Base-by-base conservation (phyloP, 1,284 basidiomycete species). In the Meripilus lineatus region DNA sequence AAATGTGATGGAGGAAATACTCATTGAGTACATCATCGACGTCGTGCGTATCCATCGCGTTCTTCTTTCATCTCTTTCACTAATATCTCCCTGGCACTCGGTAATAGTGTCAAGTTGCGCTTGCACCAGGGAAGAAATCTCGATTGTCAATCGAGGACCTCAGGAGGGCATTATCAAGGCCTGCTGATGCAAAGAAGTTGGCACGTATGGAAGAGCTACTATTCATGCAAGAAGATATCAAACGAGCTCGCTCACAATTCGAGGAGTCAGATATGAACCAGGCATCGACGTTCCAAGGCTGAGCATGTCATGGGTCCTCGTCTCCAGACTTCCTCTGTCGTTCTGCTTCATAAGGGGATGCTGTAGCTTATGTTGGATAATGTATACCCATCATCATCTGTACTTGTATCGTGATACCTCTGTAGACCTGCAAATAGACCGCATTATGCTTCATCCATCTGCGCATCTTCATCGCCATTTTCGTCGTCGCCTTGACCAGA, bases 211-310 rank as follows among this genome's bases (percentile, higher is more conserved):
- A 93, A 61, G 90, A 93, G 61, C 68, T 93, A 28, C 61, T 93
- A 23, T 90, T 91, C 70, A 90, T 92, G 84, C 88, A 92, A 59
- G 89, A 92, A 61, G 90, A 91, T 53, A 92, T 93, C 66, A 89
- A 90, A 58, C 80, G 88, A n/a, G 90, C 89, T 8, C 75, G 88
- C 34, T 80, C 82, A 7, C 81, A 89, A 58, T 89, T 90, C 51
- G 77, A 82, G 39, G 83, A 84, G 50, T 69, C 73, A 38, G 80
- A 84, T 50, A 72, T 79, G 52, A 72, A 70, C 37, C 72, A 77
- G 49, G 67, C 73, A 38, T 70, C 59, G 49, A 69, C 74, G 38
- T 71, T 71, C 53, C 52, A 59, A 39, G 38, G 49, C n/a, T 59
- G 40, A 50, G n/a, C n/a, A 40, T 28, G 32, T 26, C 15, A 35